Evolutionary conservation across 2,329 filamentous ascomycete species (phyloP).

Genomic region (Pezicula radicicola): DNA sequence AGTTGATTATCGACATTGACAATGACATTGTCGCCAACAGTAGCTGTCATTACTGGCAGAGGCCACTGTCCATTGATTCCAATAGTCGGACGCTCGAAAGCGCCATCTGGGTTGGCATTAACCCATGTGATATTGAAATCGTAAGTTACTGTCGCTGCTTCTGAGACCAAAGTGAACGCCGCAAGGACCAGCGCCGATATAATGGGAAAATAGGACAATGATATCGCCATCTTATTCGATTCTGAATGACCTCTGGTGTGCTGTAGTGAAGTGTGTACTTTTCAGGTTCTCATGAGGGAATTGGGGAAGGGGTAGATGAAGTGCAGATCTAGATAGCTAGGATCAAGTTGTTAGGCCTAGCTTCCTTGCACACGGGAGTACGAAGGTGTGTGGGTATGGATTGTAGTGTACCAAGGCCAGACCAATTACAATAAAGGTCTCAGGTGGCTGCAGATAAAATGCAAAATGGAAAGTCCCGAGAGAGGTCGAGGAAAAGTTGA

Average conservation of each 20-base stretch:
- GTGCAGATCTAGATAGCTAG: too few species aligned
- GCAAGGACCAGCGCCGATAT: conserved; percentile 25
- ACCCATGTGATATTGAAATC: conserved; percentile 73
- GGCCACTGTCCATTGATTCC: conserved; percentile 79
- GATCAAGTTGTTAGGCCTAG: too few species aligned
- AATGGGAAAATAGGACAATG: conserved; percentile 38
- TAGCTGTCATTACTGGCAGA: conserved; percentile 61
- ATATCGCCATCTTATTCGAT: conserved; percentile 36
- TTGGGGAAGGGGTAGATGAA: too few species aligned
- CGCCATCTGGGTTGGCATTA: conserved; percentile 67
- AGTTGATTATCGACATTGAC: conserved; percentile 34
- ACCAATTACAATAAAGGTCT: too few species aligned
- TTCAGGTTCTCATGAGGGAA: conserved; percentile 5
- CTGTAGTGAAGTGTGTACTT: conserved; percentile 1
- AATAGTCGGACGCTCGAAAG: conserved; percentile 62
- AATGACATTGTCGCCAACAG: conserved; percentile 54
- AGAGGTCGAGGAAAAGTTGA: too few species aligned
- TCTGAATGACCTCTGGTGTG: not conserved
- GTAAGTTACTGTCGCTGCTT: conserved; percentile 49
- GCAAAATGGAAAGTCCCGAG: too few species aligned
- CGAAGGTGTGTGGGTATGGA: too few species aligned
- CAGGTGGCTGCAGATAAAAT: too few species aligned
- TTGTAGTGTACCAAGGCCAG: too few species aligned
- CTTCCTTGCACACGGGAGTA: too few species aligned
- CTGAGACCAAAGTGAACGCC: conserved; percentile 24